These are phyloP conservation scores for Penicillium silybi DNA, from an alignment of 495 filamentous ascomycete genomes.

Conservation along the genomic window DNA sequence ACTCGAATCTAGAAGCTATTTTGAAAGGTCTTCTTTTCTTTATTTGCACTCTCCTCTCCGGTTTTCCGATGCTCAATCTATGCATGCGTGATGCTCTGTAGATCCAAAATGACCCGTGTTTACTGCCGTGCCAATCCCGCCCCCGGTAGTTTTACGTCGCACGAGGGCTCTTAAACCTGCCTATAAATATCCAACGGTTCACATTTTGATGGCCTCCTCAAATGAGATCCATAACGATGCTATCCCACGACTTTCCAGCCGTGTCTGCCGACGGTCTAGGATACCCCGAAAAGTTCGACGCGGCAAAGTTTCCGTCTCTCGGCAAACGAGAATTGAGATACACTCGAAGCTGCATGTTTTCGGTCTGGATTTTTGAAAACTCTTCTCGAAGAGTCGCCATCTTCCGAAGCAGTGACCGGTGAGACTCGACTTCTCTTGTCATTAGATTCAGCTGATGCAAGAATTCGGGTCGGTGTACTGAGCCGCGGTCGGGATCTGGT, in stretches of 20 bases:
- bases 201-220: conserved; percentile 1
- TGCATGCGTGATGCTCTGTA: not conserved
- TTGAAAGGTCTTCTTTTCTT: too few relatives aligned
- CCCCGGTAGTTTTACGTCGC: not conserved
- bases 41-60: too few relatives aligned
- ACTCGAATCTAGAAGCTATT: too few relatives aligned
- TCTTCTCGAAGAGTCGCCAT: conserved; percentile 17
- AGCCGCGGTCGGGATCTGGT: not conserved
- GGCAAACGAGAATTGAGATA: conserved; percentile 16
- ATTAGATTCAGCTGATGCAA: conserved; percentile 19
- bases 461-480: conserved; percentile 9
- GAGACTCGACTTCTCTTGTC: conserved; percentile 20
- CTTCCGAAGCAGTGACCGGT: conserved; percentile 12
- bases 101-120: not conserved
- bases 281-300: conserved; percentile 6
- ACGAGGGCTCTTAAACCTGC: not conserved
- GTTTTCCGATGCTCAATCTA: not conserved
- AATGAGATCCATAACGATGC: conserved; percentile 27
- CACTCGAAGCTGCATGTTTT: conserved; percentile 22
- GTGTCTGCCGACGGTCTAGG: conserved; percentile 14
- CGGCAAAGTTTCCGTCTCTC: conserved; percentile 2
- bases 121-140: not conserved
- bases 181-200: not conserved
- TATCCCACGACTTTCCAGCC: conserved; percentile 24
- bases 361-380: conserved; percentile 16